These are phyloP conservation scores for Myxozyma lipomycoides DNA, from an alignment of 805 yeast species.

Conservation along the genomic window DNA sequence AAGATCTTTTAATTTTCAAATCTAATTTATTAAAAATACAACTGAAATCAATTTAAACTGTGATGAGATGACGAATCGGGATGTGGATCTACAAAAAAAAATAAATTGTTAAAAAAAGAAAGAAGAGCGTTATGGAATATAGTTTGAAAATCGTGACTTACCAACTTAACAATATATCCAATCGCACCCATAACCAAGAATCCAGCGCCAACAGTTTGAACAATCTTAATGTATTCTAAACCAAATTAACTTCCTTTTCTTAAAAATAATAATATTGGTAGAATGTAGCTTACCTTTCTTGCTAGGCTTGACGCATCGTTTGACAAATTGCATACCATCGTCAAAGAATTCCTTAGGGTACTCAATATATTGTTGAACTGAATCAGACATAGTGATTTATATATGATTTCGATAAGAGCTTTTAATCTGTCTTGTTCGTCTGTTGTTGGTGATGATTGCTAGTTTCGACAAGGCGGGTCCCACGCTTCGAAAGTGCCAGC, in stretches of 20 bases:
- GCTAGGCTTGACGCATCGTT: constrained; percentile 91
- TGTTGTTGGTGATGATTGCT: neutral
- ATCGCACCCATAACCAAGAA: constrained; percentile 97
- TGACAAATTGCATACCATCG: constrained; percentile 84
- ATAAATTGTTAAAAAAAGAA: neutral
- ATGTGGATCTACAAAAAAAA: constrained; percentile 25
- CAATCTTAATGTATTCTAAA: constrained; percentile 74
- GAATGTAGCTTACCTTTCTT: constrained; percentile 50
- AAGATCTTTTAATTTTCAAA: too few relatives aligned
- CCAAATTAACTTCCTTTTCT: neutral
- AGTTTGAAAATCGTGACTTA: constrained; percentile 22
- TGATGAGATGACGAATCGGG: constrained; percentile 30
- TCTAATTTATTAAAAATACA: too few relatives aligned
- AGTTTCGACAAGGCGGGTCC: too few relatives aligned
- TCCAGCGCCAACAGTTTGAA: constrained; percentile 95
- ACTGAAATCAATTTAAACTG: constrained; percentile 25
- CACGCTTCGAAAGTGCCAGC: too few relatives aligned
- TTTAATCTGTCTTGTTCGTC: neutral
- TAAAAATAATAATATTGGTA: neutral
- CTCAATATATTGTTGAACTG: constrained; percentile 65
- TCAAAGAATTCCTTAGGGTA: constrained; percentile 86
- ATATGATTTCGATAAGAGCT: too few relatives aligned
- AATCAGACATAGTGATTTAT: constrained; percentile 19
- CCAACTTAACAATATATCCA: constrained; percentile 89
- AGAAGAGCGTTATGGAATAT: neutral